Percentiles rank a stretch among this genome's conserved stretches.
Evolutionary conservation across 768 basidiomycete genomes (phyloP).

Genomic region (Obba rivulosa): DNA sequence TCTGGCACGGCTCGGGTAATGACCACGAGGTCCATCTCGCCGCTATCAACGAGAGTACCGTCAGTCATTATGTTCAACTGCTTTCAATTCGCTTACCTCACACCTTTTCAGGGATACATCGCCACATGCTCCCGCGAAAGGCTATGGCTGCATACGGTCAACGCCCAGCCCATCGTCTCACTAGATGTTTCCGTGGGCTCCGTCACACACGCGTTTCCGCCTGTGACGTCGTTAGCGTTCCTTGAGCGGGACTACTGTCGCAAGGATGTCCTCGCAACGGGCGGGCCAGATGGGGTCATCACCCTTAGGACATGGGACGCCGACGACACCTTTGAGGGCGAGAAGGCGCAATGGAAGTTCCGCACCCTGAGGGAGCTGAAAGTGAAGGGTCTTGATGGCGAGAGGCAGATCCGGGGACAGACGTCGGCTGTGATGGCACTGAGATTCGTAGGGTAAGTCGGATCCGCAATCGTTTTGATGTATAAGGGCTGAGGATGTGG

Average conservation of each 20-base stretch:
- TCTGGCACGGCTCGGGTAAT: constrained; percentile 52
- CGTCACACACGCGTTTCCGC: constrained; percentile 36
- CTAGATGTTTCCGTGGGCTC: constrained; percentile 52
- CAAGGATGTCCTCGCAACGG: constrained; percentile 75
- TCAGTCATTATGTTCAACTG: constrained; percentile 32
- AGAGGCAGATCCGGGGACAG: constrained; percentile 32
- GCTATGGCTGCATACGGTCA: constrained; percentile 81
- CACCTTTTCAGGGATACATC: constrained; percentile 64
- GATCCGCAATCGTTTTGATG: too few species aligned
- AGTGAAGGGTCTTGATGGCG: constrained; percentile 33
- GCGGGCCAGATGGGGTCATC: constrained; percentile 70
- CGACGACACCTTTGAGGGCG: constrained; percentile 61
- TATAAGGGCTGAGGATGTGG: background rate
- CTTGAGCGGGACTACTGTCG: constrained; percentile 85
- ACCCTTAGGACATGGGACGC: constrained; percentile 82
- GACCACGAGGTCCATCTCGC: constrained; percentile 54
- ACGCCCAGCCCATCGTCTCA: constrained; percentile 70
- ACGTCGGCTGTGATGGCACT: constrained; percentile 66
- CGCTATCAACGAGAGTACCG: constrained; percentile 83
- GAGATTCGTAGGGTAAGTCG: constrained; percentile 69
- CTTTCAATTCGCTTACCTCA: constrained; percentile 2
- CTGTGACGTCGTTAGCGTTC: constrained; percentile 75
- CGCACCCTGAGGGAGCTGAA: constrained; percentile 63
- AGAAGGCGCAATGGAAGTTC: constrained; percentile 74
- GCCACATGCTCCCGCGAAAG: constrained; percentile 73